A percentile compares a stretch with the other conserved stretches of the same genome.
Conservation (phyloP, 495 filamentous ascomycete genomes). For the Talaromyces proteolyticus region DNA sequence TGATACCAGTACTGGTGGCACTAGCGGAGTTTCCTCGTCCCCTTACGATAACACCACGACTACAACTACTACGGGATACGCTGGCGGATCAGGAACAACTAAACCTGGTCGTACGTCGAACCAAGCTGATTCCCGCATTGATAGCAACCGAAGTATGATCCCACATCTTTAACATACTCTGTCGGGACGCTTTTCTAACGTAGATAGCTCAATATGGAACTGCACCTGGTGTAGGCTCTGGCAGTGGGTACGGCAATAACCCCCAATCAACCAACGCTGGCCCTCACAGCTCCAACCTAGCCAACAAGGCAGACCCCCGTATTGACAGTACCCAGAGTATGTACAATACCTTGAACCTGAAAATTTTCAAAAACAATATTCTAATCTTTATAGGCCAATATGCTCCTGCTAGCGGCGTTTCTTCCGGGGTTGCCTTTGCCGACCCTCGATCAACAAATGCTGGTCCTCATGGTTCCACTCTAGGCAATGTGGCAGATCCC, state of each 20-base stretch:
- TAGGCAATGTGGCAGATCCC: constrained; percentile 45
- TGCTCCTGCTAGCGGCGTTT: neutral
- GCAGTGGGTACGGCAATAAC: neutral
- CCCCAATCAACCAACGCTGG: constrained; percentile 13
- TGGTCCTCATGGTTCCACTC: constrained; percentile 27
- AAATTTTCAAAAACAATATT: neutral
- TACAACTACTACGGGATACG: no score
- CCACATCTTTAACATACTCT: neutral
- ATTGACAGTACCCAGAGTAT: constrained; percentile 37
- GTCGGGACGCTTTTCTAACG: no score
- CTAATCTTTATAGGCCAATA: neutral
- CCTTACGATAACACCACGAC: neutral
- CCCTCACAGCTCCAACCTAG: constrained; percentile 29
- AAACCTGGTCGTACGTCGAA: no score
- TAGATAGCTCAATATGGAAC: no score
- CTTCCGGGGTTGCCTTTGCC: constrained; percentile 1
- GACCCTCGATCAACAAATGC: constrained; percentile 12
- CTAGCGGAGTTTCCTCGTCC: neutral
- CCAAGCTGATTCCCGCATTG: no score
- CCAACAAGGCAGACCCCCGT: constrained; percentile 44
- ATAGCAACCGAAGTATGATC: neutral
- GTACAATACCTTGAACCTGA: neutral
- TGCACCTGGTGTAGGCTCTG: neutral
- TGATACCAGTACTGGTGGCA: neutral
- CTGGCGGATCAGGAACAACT: no score